Evolutionary conservation across 139 green algal genomes (phyloP), one percentile per base, ranked within the genome.

Genomic region (Dunaliella primolecta): DNA sequence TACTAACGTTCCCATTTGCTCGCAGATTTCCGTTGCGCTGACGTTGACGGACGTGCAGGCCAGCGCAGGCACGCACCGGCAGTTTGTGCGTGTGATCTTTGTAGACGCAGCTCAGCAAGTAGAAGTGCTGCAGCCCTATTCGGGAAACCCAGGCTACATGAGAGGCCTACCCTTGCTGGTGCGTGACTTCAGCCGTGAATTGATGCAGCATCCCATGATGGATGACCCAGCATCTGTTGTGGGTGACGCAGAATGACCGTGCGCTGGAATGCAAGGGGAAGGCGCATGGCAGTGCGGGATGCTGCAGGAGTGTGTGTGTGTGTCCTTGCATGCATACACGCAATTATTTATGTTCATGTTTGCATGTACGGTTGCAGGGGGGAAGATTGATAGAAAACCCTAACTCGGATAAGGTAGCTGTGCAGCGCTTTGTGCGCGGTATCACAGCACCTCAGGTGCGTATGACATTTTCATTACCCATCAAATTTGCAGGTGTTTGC

Each of bases 71-170:
- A 46, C 21, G 38, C 84, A 64, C 36, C 74, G 36, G 74, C 85
- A 88, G 81, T 31, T 36, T 36, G 38, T 84, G 3, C 71, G 83
- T 2, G 83, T 89, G n/a, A 80, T 56, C 30, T 89, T 80, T 57
- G 38, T 75, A 24, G 35, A 77, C 24, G 78, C 78, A 71, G 78
- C 1, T 7, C 27, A 15, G 2, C 27, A 32, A 32, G 11, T n/a
- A 32, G 20, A 32, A 0, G 55, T 86, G 25, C 64, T 88, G 38
- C 38, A 89, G 78, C 55, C 83, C 0, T 83, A 82, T 27, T 90
- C 86, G 32, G 90, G 90, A 77, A 87, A 88, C 74, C 90, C 90
- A 1, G 90, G 90, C 1, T 93, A 93, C 85, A 77, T 89, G 34
- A 83, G 55, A 0, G 90, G 88, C 56, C 86, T 85, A 11, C 86